phyloP scores from a whole-genome alignment of 257 asterid species.

The Fraxinus anomala region DNA sequence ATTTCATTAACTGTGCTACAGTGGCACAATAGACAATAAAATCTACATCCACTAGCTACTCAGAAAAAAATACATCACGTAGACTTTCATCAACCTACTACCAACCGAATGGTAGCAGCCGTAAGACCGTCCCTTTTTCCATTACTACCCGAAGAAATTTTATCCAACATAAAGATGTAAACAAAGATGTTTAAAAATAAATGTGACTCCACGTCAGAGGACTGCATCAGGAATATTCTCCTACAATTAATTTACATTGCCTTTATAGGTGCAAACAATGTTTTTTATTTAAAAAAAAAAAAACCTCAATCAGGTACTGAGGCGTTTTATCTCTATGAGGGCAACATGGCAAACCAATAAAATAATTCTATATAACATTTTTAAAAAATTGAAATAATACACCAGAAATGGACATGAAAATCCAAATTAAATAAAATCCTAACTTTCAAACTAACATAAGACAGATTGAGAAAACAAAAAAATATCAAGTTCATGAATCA shows the following conservation, averaged over 20 bases:
- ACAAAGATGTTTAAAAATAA: neutral
- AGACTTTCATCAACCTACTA: slow-evolving; percentile 69
- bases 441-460: neutral
- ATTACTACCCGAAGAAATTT: slow-evolving; percentile 17
- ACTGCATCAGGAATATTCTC: neutral
- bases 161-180: neutral
- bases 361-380: neutral
- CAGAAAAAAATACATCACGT: slow-evolving; percentile 56
- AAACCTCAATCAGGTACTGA: neutral
- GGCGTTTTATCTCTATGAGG: neutral
- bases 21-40: slow-evolving; percentile 12
- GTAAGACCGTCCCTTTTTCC: slow-evolving; percentile 50
- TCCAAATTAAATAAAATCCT: neutral
- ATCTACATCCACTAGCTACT: slow-evolving; percentile 48
- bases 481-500: neutral
- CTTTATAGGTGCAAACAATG: neutral
- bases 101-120: slow-evolving; percentile 53
- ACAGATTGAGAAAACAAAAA: neutral
- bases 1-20: neutral
- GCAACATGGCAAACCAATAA: neutral
- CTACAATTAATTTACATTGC: neutral
- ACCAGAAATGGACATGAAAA: neutral
- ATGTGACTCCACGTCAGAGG: neutral
- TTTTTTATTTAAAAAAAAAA: neutral
- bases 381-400: neutral